Conservation (phyloP, 2,329 filamentous ascomycete genomes). For the Clonostachys rosea region DNA sequence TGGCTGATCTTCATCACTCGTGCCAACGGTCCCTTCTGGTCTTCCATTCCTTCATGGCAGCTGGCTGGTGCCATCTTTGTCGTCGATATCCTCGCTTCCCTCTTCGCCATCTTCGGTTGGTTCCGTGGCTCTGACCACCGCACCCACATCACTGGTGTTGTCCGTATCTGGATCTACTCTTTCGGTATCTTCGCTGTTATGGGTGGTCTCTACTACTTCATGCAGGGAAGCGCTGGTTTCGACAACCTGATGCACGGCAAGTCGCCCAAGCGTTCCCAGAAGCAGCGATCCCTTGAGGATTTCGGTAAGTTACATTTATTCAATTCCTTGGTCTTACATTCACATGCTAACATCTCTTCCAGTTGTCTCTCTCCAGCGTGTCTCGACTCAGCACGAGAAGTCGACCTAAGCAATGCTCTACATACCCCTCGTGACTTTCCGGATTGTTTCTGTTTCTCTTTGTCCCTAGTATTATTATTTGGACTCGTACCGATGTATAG, state of each 20-base stretch:
- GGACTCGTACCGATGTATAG: constrained; percentile 25
- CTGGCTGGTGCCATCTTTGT: constrained; percentile 71
- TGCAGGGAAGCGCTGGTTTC: constrained; percentile 76
- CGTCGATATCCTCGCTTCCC: constrained; percentile 79
- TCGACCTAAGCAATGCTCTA: constrained; percentile 53
- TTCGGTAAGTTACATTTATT: constrained; percentile 62
- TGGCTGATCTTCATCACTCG: constrained; percentile 97
- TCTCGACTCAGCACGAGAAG: constrained; percentile 90
- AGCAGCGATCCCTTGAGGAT: constrained; percentile 83
- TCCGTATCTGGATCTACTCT: constrained; percentile 88
- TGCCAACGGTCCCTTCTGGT: constrained; percentile 91
- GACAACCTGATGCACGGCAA: constrained; percentile 94
- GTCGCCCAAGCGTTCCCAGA: constrained; percentile 74
- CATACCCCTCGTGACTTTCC: constrained; percentile 23
- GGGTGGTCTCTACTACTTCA: constrained; percentile 69
- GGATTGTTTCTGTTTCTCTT: constrained; percentile 27
- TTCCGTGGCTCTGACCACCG: constrained; percentile 55
- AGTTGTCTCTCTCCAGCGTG: constrained; percentile 87
- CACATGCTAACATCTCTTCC: constrained; percentile 42
- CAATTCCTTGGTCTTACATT: neutral
- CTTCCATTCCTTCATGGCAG: constrained; percentile 83
- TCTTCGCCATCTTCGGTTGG: constrained; percentile 83
- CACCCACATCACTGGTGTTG: constrained; percentile 77
- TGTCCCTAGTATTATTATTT: constrained; percentile 33
- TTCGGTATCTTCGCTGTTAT: constrained; percentile 85